Evolutionary conservation across 176 grass and related monocot genomes (phyloP), one percentile per base, ranked within the genome.

Genomic region (Oryza brachyantha): DNA sequence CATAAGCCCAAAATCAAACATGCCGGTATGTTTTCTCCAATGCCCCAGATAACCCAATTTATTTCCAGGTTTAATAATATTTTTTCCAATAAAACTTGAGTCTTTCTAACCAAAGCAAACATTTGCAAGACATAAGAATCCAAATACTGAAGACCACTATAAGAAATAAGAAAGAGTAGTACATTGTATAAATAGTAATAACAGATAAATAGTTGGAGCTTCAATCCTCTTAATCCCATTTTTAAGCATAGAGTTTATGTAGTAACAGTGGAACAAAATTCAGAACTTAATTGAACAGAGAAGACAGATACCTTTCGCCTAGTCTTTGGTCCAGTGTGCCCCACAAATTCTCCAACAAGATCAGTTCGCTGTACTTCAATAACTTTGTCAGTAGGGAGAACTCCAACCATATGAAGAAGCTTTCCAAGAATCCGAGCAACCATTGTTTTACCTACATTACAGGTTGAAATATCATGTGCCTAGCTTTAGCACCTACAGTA

Each of bases 331-430:
- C 94, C 94, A 40, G 94, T 99, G 83, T 99, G 96, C 54, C 96
- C 96, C 22, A 99, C 96, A 60, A 99, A 99, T 83, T 99, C 90
- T 79, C 96, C 96, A 81, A 99, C 92, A 66, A 99, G 90, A 88
- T 99, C 96, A 74, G 96, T 94, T 84, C 96, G 82, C 79, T 99
- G 96, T 66, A 99, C 96, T 90, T 90, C 96, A 85, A 84, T 95
- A 58, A 99, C 90, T 89, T 86, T 95, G 43, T 95, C 86, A 9
- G 96, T 99, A 83, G 87, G 87, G 61, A 99, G 75, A 90, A 99
- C 81, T 40, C 92, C 96, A 62, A 95, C 86, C 84, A 86, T 86
- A 72, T 95, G 88, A 57, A 97, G 89, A 54, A 99, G 88, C 81
- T 93, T 99, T 70, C 96, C 96, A 39, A 99, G 90, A 75, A 95